These are phyloP conservation scores for Fonsecaea erecta DNA, from an alignment of 2,329 filamentous ascomycete genomes.

Conservation along the genomic window DNA sequence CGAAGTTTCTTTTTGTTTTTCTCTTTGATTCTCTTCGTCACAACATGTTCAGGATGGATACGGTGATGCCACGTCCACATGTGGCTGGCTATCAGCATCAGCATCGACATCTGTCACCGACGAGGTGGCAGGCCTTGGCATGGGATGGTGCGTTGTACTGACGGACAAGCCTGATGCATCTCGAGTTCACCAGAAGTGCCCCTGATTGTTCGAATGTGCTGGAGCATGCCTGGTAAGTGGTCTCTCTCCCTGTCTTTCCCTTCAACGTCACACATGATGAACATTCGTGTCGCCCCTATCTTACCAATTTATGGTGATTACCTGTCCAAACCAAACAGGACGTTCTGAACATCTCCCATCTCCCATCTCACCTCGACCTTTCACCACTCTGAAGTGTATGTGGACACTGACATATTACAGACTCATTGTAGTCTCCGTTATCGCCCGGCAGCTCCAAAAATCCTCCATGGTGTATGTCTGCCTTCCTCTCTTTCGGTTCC, in stretches of 20 bases:
- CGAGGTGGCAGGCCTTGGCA: background rate
- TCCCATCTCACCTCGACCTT: background rate
- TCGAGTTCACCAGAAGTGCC: background rate
- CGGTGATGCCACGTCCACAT: background rate
- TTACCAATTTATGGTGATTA: conserved; percentile 62
- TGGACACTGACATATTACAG: conserved; percentile 10
- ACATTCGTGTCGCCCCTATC: conserved; percentile 67
- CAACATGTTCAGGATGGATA: background rate
- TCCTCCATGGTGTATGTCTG: background rate
- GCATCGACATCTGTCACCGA: background rate
- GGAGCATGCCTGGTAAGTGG: conserved; percentile 9
- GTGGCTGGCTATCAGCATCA: background rate
- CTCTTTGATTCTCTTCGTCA: background rate
- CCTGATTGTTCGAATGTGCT: background rate
- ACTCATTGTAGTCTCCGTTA: background rate
- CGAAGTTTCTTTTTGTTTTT: conserved; percentile 6
- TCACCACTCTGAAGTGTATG: background rate
- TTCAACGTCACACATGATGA: conserved; percentile 56
- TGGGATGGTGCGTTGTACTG: background rate
- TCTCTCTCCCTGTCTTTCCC: conserved; percentile 17
- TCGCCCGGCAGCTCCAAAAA: background rate
- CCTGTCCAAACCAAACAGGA: conserved; percentile 61
- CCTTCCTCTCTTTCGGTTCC: background rate
- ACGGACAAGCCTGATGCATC: background rate
- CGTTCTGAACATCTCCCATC: conserved; percentile 52